These are phyloP conservation scores for Solanum appendiculatum DNA, from an alignment of 257 asterid genomes.

Conservation along the genomic window DNA sequence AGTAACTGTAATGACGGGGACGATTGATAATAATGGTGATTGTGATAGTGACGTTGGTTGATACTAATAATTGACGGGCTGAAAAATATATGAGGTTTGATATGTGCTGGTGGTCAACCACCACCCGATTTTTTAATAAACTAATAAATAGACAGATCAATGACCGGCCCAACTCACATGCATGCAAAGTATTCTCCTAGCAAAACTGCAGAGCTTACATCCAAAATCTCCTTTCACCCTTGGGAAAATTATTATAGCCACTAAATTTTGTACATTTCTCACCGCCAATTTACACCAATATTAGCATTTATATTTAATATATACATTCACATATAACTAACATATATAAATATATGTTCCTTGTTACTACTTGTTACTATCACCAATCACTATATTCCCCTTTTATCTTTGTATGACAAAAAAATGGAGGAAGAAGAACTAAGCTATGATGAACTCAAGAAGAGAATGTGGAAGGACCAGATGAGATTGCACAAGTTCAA, in stretches of 20 bases:
- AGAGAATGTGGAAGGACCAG: constrained; percentile 44
- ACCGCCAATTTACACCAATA: not conserved
- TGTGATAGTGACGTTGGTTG: no score
- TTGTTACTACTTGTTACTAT: not conserved
- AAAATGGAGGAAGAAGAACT: constrained; percentile 7
- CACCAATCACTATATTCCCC: not conserved
- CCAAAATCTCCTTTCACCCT: not conserved
- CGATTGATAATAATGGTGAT: no score
- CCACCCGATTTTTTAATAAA: no score
- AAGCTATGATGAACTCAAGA: constrained; percentile 26
- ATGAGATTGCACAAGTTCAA: constrained; percentile 33
- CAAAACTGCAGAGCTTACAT: not conserved
- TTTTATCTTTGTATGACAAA: not conserved
- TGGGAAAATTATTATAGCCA: not conserved
- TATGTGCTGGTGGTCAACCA: no score
- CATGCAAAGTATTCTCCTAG: no score
- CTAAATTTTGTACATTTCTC: not conserved
- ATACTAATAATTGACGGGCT: no score
- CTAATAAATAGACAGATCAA: no score
- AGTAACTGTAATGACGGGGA: no score
- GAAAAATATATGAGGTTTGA: no score
- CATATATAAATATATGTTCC: not conserved
- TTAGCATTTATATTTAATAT: not conserved
- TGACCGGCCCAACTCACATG: not conserved
- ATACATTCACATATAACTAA: not conserved